Evolutionary conservation across 768 basidiomycete genomes (phyloP), one percentile per base, ranked within the genome.

Genomic region (Termitomyces bulborhizus): DNA sequence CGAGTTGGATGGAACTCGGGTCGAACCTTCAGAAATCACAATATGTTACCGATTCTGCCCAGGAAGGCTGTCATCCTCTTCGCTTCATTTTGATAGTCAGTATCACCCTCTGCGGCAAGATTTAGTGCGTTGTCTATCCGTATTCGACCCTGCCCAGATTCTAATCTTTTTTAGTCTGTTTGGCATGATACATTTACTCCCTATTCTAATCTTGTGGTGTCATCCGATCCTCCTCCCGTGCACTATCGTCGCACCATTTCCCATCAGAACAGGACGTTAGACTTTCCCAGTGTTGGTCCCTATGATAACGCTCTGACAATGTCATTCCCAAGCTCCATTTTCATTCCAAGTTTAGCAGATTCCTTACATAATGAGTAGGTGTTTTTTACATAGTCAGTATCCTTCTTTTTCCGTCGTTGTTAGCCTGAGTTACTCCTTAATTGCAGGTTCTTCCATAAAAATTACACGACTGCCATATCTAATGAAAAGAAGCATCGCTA

Each of bases 21-120:
- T 18, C 6, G 11, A 34, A 13, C 12, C 45, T 9, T 32, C 46
- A 24, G 37, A 24, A 15, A 54, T 58, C 5, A 50, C 9, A 16
- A 51, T 59, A 34, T 37, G 8, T 42, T 59, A 58, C 42, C 27
- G 44, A 36, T 55, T 58, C 24, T 27, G 37, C 27, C 29, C 52
- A 2, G 24, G 8, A n/a, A 41, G n/a, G 21, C 37, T 26, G 2
- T 7, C 31, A n/a, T 27, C 9, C 6, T 31, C 34, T 32, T 46
- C 26, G 53, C 21, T 40, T 27, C 48, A 40, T 15, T 3, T 47
- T 4, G 26, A 12, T 32, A 31, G 9, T 42, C 39, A 9, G 32
- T 1, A 13, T 21, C 7, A 40, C 18, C 12, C 12, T 52, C 15
- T 29, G 15, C 41, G 29, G 9, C 34, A 29, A n/a, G 21, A 50